A percentile compares a stretch with the other conserved stretches of the same genome.
These are phyloP conservation scores for Trichophyton benhamiae DNA, from an alignment of 2,329 filamentous ascomycete species.

Conservation along the genomic window DNA sequence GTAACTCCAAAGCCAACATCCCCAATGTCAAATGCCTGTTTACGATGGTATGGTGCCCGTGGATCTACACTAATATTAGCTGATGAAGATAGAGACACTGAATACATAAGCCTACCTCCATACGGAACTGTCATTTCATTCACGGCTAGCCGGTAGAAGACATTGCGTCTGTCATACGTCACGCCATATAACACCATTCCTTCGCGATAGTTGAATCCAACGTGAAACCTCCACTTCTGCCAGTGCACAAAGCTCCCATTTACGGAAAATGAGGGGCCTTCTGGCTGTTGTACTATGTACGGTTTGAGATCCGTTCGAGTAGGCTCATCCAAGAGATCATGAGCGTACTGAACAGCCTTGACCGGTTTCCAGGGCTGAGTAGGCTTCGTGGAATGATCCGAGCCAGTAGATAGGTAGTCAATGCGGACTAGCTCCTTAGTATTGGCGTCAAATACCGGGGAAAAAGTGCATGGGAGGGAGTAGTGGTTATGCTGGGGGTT, in stretches of 20 bases:
- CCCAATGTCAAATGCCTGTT: slow-evolving; percentile 58
- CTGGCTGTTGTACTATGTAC: slow-evolving; percentile 51
- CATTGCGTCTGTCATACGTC: slow-evolving; percentile 47
- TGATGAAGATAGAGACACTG: not conserved
- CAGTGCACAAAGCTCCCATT: slow-evolving; percentile 47
- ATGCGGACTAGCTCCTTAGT: slow-evolving; percentile 56
- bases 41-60: slow-evolving; percentile 55
- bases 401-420: slow-evolving; percentile 56
- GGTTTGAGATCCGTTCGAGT: slow-evolving; percentile 52
- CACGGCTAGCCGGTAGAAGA: slow-evolving; percentile 55
- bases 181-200: slow-evolving; percentile 58
- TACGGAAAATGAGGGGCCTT: slow-evolving; percentile 50
- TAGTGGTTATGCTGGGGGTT: slow-evolving; percentile 58
- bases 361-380: slow-evolving; percentile 46
- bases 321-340: slow-evolving; percentile 53
- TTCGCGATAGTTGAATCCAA: slow-evolving; percentile 52
- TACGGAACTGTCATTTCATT: slow-evolving; percentile 52
- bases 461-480: slow-evolving; percentile 54
- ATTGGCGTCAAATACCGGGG: slow-evolving; percentile 52
- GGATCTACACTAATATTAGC: slow-evolving; percentile 46
- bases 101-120: slow-evolving; percentile 23
- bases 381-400: slow-evolving; percentile 46
- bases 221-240: slow-evolving; percentile 54
- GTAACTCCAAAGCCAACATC: slow-evolving; percentile 55
- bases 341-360: slow-evolving; percentile 41